Evolutionary conservation across 2,329 filamentous ascomycete genomes (phyloP), one percentile per base, ranked within the genome.

Genomic region (Pseudogymnoascus sp.): DNA sequence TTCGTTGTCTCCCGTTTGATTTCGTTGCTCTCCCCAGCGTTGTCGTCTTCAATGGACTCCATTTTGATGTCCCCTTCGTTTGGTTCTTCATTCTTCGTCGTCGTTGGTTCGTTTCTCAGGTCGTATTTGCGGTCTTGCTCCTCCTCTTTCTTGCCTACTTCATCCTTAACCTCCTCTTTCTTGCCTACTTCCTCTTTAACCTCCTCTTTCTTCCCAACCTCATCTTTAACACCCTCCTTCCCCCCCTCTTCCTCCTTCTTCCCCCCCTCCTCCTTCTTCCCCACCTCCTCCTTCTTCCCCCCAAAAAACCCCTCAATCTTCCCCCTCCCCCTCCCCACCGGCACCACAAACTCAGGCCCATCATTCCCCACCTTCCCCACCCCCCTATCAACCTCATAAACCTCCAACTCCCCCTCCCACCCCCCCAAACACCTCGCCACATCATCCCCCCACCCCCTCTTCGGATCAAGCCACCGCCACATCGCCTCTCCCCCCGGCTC

Each of bases 341-440:
- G 93, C 1, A 96, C 79, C 50, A 97, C 82, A 71, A 97, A 96
- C 0, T 82, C 83, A 0, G 91, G 86, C 19, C 90, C 96, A 74
- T 96, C 90, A 69, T 96, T 96, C 5, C 93, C 93, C 0, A 96
- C 93, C 76, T 96, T 97, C 0, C 93, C 93, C 0, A 97, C 93
- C 3, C 95, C 93, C 73, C 91, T 90, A 69, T 82, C 86, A 1
- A 99, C 95, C 0, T 89, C 87, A 72, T 96, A 97, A 62, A 90
- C 87, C 63, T 96, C 91, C 8, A 99, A 78, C 63, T 90, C 87
- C 4, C 90, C 90, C 4, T 84, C 76, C 68, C 86, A 96, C 0
- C 95, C 93, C 71, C 84, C 88, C n/a, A 97, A 78, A 0, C 96
- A 77, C 0, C 79, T 79, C 73, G 97, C 92, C 28, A 97, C 78